Evolutionary conservation across 331 rosid species (phyloP).

Genomic region (Rhamnella rubrinervis): DNA sequence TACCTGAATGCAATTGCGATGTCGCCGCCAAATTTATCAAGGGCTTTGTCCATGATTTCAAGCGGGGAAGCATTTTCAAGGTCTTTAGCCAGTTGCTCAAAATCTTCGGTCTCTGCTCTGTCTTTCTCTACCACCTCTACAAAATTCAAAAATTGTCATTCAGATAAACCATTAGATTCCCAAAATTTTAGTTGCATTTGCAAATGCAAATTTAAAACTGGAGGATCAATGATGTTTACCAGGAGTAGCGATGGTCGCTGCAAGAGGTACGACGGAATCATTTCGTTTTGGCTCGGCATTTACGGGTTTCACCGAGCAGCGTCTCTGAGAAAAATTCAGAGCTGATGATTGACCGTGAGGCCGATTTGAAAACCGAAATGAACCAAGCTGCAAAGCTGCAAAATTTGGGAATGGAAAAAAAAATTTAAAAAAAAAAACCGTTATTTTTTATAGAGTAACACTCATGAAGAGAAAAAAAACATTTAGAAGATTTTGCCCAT

Average conservation of each 20-base stretch:
- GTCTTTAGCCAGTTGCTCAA: constrained; percentile 48
- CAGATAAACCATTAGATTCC: constrained; percentile 5
- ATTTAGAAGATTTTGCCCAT: too few species aligned
- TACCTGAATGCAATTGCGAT: constrained; percentile 96
- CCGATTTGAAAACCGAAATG: constrained; percentile 38
- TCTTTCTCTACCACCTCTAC: constrained; percentile 67
- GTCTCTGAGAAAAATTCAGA: constrained; percentile 35
- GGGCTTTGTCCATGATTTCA: constrained; percentile 78
- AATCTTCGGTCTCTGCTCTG: constrained; percentile 53
- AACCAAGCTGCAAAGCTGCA: constrained; percentile 57
- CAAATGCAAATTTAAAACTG: background rate
- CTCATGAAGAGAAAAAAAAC: background rate
- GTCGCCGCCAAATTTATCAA: constrained; percentile 77
- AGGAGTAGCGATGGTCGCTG: constrained; percentile 53
- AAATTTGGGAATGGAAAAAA: background rate
- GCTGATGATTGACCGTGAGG: constrained; percentile 21
- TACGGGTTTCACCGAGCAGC: constrained; percentile 40
- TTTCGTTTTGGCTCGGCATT: constrained; percentile 52
- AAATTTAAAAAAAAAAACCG: background rate
- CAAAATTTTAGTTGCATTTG: background rate
- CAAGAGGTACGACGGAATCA: constrained; percentile 54
- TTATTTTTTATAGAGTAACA: background rate
- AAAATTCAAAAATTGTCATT: constrained; percentile 15
- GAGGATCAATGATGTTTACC: constrained; percentile 37
- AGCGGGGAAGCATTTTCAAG: constrained; percentile 87